Conservation (phyloP, 805 yeast species). For the Hanseniaspora lachancei region DNA sequence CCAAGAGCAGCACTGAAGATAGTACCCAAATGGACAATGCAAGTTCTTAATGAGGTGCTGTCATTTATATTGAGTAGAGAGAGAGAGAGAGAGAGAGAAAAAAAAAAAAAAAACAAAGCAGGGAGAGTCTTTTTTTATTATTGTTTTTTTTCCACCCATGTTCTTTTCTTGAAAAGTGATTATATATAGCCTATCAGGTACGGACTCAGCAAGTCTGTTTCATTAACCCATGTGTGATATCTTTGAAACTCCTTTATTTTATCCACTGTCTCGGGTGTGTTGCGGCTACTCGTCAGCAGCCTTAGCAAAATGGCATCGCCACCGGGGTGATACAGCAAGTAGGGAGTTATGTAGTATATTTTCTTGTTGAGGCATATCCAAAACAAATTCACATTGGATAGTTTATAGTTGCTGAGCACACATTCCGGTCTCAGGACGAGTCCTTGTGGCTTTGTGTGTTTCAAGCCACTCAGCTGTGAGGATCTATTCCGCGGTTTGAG, state of each 20-base stretch:
- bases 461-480: slow-evolving; percentile 15
- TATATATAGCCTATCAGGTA: not conserved
- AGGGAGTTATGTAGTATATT: slow-evolving; percentile 78
- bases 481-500: slow-evolving; percentile 15
- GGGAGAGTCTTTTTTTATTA: no score
- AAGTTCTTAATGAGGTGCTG: no score
- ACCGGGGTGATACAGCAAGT: slow-evolving; percentile 83
- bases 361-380: slow-evolving; percentile 76
- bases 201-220: slow-evolving; percentile 14
- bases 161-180: no score
- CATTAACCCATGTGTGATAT: slow-evolving; percentile 73
- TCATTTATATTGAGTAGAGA: no score
- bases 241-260: slow-evolving; percentile 23
- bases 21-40: not conserved
- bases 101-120: no score
- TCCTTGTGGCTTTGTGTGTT: slow-evolving; percentile 29
- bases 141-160: no score
- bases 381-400: slow-evolving; percentile 41
- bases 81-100: no score
- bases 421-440: slow-evolving; percentile 44
- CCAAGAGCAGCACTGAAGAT: not conserved
- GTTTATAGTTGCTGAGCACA: slow-evolving; percentile 42
- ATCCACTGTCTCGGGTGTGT: slow-evolving; percentile 52
- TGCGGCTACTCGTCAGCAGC: slow-evolving; percentile 66
- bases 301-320: slow-evolving; percentile 67